Evolutionary conservation across 495 filamentous ascomycete species (phyloP), one percentile per base, ranked within the genome.

Genomic region (Xylaria telfairii): DNA sequence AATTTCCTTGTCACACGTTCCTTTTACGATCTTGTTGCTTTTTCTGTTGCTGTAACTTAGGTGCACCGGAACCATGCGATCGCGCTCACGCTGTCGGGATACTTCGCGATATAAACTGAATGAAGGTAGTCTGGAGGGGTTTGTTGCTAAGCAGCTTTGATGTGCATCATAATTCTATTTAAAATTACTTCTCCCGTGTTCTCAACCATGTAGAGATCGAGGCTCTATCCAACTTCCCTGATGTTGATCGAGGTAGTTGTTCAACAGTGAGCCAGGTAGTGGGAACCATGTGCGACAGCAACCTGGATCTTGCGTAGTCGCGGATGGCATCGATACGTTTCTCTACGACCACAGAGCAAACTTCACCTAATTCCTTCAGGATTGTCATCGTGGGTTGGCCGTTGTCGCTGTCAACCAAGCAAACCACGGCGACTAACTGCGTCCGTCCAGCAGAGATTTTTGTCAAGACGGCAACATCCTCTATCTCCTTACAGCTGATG

Each of bases 301-400:
- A 39, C 53, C n/a, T 39, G 15, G 28, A 61, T 15, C 54, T 62
- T 30, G 57, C 67, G 34, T 69, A 63, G 17, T 47, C 56, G 37
- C 67, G 67, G 13, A 69, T 17, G 44, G 34, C 57, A 61, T 69
- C 67, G 17, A 69, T 73, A 0, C 73, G 74, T 15, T 69, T 47
- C 0, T 75, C 72, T 10, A 85, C 68, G 39, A 78, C 72, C 21
- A 84, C 76, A 8, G 81, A 80, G 34, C 83, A 66, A 9, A 72
- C 72, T 2, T 76, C 32, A 24, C 82, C 70, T 15, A 81, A 64
- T 67, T 71, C 60, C 3, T 75, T 59, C 10, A 34, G 34, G 24
- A 4, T 26, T 19, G 24, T 49, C 1, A 9, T 47, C 12, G 37
- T 42, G 10, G 19, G 21, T 30, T 65, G 21, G 41, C 41, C 24